phyloP scores from a whole-genome alignment of 345 rosid genomes.

The Ceriops decandra region DNA sequence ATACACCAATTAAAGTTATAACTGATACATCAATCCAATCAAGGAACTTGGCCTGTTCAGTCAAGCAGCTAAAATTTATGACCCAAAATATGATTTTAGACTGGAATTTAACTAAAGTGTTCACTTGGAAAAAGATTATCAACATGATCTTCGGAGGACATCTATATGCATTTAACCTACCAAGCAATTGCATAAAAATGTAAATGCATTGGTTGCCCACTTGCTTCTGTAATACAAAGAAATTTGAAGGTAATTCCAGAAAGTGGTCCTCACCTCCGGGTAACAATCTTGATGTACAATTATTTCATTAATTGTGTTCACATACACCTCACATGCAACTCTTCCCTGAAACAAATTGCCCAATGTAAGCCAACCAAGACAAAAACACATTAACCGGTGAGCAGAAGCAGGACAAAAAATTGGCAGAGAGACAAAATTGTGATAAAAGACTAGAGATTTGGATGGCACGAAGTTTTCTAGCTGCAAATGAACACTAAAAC shows the following conservation, averaged over 20 bases:
- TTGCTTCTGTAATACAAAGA: too few relatives aligned
- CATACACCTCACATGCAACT: slow-evolving; percentile 69
- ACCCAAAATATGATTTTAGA: too few relatives aligned
- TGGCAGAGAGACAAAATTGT: background rate
- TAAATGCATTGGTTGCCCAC: too few relatives aligned
- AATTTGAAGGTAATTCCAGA: background rate
- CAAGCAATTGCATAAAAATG: background rate
- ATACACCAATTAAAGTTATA: too few relatives aligned
- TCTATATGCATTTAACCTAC: background rate
- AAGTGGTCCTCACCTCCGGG: slow-evolving; percentile 44
- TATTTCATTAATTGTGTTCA: slow-evolving; percentile 57
- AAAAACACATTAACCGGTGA: background rate
- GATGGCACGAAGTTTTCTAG: too few relatives aligned
- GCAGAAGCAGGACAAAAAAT: background rate
- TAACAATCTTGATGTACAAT: slow-evolving; percentile 60
- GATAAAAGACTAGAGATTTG: background rate
- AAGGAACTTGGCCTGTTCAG: too few relatives aligned
- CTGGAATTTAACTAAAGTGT: too few relatives aligned
- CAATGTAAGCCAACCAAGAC: slow-evolving; percentile 2
- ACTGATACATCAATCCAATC: too few relatives aligned
- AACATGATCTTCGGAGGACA: background rate
- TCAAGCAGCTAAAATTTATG: too few relatives aligned
- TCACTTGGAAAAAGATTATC: background rate
- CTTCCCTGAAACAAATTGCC: slow-evolving; percentile 47
- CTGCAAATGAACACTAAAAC: too few relatives aligned